These are phyloP conservation scores for Diaporthe velutina DNA, from an alignment of 2,329 filamentous ascomycete genomes.

Conservation along the genomic window DNA sequence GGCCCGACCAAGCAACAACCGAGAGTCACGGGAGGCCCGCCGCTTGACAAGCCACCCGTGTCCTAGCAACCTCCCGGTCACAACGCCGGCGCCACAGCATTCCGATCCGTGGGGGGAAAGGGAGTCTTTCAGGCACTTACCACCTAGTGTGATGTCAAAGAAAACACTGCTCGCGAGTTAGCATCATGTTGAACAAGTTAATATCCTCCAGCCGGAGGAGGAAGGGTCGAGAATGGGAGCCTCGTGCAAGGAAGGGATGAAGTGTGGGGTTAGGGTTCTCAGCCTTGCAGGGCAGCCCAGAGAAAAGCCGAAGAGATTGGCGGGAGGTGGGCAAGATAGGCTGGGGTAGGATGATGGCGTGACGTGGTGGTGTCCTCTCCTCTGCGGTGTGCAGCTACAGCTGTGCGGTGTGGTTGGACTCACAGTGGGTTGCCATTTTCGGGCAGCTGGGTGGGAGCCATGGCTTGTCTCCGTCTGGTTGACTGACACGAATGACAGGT, in stretches of 20 bases:
- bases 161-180: constrained; percentile 51
- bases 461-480: neutral
- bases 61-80: neutral
- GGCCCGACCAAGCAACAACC: neutral
- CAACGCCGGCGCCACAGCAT: neutral
- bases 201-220: neutral
- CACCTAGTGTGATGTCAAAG: constrained; percentile 73
- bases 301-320: neutral
- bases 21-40: neutral
- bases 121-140: constrained; percentile 56
- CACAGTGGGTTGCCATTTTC: constrained; percentile 52
- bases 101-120: neutral
- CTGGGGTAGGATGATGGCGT: neutral
- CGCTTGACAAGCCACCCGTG: neutral
- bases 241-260: neutral
- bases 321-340: neutral
- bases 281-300: constrained; percentile 5
- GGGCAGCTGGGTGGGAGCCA: constrained; percentile 40
- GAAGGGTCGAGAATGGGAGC: neutral
- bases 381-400: neutral
- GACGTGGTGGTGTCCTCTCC: neutral
- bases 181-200: constrained; percentile 34
- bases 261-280: constrained; percentile 35
- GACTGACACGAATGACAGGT: neutral
- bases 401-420: constrained; percentile 44